These are phyloP conservation scores for Sesbania bispinosa DNA, from an alignment of 306 rosid species.

Conservation along the genomic window DNA sequence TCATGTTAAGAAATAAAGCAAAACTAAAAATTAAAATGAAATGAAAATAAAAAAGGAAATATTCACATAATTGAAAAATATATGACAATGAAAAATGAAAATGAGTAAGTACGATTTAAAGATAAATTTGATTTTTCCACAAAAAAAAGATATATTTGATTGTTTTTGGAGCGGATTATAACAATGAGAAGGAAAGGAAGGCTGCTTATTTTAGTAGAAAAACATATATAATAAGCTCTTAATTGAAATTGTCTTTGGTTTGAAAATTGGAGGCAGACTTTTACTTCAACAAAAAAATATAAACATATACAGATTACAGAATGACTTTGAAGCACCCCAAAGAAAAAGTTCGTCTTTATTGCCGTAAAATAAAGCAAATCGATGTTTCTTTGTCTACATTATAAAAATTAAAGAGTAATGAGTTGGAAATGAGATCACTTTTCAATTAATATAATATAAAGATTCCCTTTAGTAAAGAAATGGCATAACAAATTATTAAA, in stretches of 20 bases:
- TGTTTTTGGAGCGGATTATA: background rate
- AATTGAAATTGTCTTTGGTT: slow-evolving; percentile 16
- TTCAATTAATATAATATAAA: slow-evolving; percentile 25
- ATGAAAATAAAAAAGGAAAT: no score
- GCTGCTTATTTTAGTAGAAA: no score
- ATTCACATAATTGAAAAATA: no score
- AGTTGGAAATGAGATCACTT: slow-evolving; percentile 42
- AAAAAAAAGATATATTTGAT: no score
- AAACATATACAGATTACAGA: background rate
- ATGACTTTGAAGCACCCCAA: slow-evolving; percentile 36
- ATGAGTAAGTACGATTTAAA: background rate
- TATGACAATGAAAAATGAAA: background rate
- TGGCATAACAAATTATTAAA: slow-evolving; percentile 13
- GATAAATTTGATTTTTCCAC: background rate
- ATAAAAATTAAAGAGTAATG: slow-evolving; percentile 25
- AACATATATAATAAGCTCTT: no score
- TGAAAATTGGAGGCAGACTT: slow-evolving; percentile 11
- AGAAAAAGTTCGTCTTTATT: slow-evolving; percentile 41
- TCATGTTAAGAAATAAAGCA: no score
- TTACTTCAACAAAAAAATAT: background rate
- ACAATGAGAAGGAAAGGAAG: no score
- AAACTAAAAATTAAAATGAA: no score
- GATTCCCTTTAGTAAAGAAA: slow-evolving; percentile 50
- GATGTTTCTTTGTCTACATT: slow-evolving; percentile 50
- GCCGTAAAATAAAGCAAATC: slow-evolving; percentile 31